phyloP scores from a whole-genome alignment of 1,284 basidiomycete species.

The Mycena sp. region DNA sequence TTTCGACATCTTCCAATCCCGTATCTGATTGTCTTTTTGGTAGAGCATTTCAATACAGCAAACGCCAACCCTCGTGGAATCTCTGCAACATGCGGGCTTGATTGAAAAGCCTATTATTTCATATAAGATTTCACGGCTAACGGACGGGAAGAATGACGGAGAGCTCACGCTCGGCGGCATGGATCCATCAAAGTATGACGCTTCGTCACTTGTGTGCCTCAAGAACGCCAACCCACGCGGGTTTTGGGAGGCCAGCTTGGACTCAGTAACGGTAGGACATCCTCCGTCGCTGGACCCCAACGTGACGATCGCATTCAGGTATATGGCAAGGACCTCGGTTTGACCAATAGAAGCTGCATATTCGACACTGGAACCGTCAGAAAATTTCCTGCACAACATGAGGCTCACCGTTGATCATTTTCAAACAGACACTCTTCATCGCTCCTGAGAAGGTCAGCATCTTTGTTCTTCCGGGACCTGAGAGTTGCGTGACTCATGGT shows the following conservation, averaged over 20 bases:
- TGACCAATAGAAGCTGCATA: constrained; percentile 13
- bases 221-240: constrained; percentile 66
- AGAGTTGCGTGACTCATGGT: too few relatives aligned
- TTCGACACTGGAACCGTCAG: constrained; percentile 27
- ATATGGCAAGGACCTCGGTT: constrained; percentile 4
- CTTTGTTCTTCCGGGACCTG: neutral
- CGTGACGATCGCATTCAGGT: constrained; percentile 5
- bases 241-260: constrained; percentile 78
- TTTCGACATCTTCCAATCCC: neutral
- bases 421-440: constrained; percentile 17
- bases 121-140: constrained; percentile 78
- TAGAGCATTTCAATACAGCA: constrained; percentile 67
- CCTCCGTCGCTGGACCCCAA: neutral
- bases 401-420: neutral
- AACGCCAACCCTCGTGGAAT: constrained; percentile 73
- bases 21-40: constrained; percentile 29
- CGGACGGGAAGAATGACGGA: constrained; percentile 76
- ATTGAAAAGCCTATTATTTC: constrained; percentile 75
- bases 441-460: constrained; percentile 14
- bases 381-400: neutral
- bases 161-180: constrained; percentile 79
- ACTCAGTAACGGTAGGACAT: constrained; percentile 61
- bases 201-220: constrained; percentile 61
- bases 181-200: constrained; percentile 67
- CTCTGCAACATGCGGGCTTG: constrained; percentile 63